These are phyloP conservation scores for Alternaria brassicicola DNA, from an alignment of 2,329 filamentous ascomycete species.

Conservation along the genomic window DNA sequence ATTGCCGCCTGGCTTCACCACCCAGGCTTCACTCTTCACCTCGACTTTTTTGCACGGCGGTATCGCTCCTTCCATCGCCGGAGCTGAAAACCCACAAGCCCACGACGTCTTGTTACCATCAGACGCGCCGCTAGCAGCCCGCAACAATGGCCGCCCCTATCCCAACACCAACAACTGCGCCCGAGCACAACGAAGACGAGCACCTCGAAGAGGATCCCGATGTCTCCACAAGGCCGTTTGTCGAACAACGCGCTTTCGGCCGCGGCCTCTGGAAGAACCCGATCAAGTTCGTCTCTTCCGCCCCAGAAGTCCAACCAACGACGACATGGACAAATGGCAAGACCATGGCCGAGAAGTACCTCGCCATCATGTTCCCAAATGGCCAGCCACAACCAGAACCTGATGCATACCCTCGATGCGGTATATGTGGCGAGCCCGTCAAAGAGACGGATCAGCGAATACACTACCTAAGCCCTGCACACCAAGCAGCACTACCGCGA, in stretches of 20 bases:
- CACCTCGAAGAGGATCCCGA: slow-evolving; percentile 52
- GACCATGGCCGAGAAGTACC: slow-evolving; percentile 66
- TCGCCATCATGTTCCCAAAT: slow-evolving; percentile 68
- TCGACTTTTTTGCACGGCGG: background rate
- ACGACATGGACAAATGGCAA: slow-evolving; percentile 53
- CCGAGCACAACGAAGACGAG: slow-evolving; percentile 24
- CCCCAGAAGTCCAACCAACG: slow-evolving; percentile 28
- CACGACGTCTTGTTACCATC: background rate
- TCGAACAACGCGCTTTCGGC: slow-evolving; percentile 63
- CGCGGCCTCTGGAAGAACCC: slow-evolving; percentile 67
- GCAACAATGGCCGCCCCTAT: slow-evolving; percentile 16
- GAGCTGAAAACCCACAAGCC: background rate
- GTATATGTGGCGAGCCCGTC: slow-evolving; percentile 47
- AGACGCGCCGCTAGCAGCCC: background rate
- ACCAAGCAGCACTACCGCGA: slow-evolving; percentile 72
- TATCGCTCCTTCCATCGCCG: slow-evolving; percentile 19
- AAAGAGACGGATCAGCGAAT: slow-evolving; percentile 45
- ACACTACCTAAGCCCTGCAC: slow-evolving; percentile 66
- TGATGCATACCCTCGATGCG: slow-evolving; percentile 34
- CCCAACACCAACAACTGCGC: background rate
- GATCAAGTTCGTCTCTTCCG: slow-evolving; percentile 65
- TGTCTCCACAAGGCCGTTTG: slow-evolving; percentile 64
- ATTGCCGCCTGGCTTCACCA: slow-evolving; percentile 18
- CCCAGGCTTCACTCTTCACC: background rate
- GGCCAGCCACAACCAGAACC: slow-evolving; percentile 29